Evolutionary conservation across 164 flowering plant genomes (phyloP).

Genomic region (Kalanchoe fedtschenkoi): DNA sequence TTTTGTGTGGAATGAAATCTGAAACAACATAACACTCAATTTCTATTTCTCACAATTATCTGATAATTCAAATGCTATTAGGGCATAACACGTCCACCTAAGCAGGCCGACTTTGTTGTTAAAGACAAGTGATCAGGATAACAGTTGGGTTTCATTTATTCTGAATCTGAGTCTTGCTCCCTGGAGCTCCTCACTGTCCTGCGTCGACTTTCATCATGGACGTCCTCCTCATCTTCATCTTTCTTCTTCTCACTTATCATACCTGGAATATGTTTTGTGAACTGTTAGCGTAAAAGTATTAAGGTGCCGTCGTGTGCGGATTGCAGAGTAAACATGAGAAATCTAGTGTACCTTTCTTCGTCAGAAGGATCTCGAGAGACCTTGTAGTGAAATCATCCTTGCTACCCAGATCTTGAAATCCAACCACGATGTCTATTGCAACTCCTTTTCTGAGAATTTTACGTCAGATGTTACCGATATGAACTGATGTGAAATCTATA

Average conservation of each 20-base stretch:
- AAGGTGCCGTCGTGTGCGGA: not conserved
- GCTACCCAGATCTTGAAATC: constrained; percentile 88
- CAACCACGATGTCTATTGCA: constrained; percentile 70
- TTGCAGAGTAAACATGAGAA: not conserved
- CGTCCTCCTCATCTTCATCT: constrained; percentile 29
- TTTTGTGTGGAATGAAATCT: too few relatives aligned
- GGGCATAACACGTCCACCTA: too few relatives aligned
- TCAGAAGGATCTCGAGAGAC: constrained; percentile 49
- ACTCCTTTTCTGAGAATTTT: constrained; percentile 59
- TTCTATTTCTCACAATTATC: too few relatives aligned
- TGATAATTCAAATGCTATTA: too few relatives aligned
- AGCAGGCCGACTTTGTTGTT: too few relatives aligned
- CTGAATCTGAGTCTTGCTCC: constrained; percentile 43
- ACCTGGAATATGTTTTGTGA: constrained; percentile 18
- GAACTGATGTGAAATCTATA: not conserved
- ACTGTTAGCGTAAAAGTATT: not conserved
- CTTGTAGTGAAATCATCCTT: constrained; percentile 82
- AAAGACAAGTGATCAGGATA: too few relatives aligned
- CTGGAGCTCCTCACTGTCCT: constrained; percentile 43
- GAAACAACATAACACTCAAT: too few relatives aligned
- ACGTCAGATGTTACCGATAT: not conserved
- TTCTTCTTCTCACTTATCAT: constrained; percentile 34
- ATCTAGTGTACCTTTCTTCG: constrained; percentile 53
- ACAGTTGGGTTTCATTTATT: constrained; percentile 13
- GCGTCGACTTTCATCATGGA: constrained; percentile 13